phyloP scores from a whole-genome alignment of 2,329 filamentous ascomycete species.

The Aspergillus jensenii region DNA sequence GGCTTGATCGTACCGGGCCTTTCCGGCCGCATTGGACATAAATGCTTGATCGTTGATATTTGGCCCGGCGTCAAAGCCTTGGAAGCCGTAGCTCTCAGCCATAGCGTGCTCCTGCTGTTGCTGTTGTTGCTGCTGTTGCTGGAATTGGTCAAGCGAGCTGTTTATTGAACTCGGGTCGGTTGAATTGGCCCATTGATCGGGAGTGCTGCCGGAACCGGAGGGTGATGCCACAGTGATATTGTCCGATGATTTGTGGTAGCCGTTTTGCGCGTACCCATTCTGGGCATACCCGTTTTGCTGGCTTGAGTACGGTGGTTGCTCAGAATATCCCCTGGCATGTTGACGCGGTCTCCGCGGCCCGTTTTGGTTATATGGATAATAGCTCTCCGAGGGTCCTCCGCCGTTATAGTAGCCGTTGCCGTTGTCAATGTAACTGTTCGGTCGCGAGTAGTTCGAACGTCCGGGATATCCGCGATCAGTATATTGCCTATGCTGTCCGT shows the following conservation, averaged over 20 bases:
- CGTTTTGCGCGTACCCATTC: conserved; percentile 43
- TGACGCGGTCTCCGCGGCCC: conserved; percentile 31
- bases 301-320: conserved; percentile 33
- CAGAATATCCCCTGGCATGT: conserved; percentile 34
- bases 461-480: conserved; percentile 33
- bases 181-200: conserved; percentile 73
- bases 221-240: conserved; percentile 70
- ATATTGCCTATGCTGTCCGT: conserved; percentile 34
- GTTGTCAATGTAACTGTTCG: conserved; percentile 47
- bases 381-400: conserved; percentile 49
- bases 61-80: conserved; percentile 47
- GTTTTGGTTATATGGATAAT: conserved; percentile 44
- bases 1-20: conserved; percentile 13
- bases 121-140: conserved; percentile 45
- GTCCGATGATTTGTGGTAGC: conserved; percentile 78
- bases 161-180: conserved; percentile 94
- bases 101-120: conserved; percentile 37
- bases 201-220: conserved; percentile 68
- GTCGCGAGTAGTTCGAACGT: conserved; percentile 39
- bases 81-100: conserved; percentile 65
- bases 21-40: conserved; percentile 16
- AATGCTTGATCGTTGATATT: conserved; percentile 34
- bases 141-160: conserved; percentile 78
- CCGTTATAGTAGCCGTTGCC: conserved; percentile 24
- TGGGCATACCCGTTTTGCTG: conserved; percentile 18